Evolutionary conservation across 257 asterid genomes (phyloP).

Genomic region (Solanum gracilifrons): DNA sequence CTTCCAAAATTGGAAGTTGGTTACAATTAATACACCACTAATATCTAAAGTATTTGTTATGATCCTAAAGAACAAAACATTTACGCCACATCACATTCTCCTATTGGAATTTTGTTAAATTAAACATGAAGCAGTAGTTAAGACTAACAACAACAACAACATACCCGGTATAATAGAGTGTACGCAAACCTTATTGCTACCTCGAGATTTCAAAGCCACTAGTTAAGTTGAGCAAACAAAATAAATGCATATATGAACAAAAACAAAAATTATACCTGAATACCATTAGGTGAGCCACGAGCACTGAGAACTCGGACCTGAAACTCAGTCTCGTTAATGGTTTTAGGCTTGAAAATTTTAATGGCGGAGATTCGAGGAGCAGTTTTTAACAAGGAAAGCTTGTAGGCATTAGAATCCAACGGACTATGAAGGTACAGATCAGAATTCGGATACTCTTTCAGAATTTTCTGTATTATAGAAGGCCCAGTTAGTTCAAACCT

Average conservation of each 20-base stretch:
- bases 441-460: slow-evolving; percentile 45
- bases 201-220: background rate
- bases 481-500: slow-evolving; percentile 96
- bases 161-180: fast-evolving
- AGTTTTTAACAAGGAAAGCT: slow-evolving; percentile 44
- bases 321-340: slow-evolving; percentile 45
- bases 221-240: background rate
- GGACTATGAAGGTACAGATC: slow-evolving; percentile 81
- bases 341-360: slow-evolving; percentile 44
- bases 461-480: slow-evolving; percentile 59
- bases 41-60: background rate
- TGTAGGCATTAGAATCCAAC: slow-evolving; percentile 58
- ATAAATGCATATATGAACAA: background rate
- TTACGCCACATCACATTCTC: background rate
- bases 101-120: background rate
- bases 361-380: slow-evolving; percentile 75
- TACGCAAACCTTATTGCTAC: fast-evolving
- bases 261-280: slow-evolving; percentile 44
- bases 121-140: background rate
- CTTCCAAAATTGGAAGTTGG: background rate
- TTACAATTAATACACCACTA: background rate
- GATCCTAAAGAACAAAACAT: background rate
- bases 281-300: slow-evolving; percentile 74
- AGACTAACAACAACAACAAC: background rate
- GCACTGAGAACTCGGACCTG: slow-evolving; percentile 67